Conservation (phyloP, 768 basidiomycete species). For the Candolleomyces efflorescens region DNA sequence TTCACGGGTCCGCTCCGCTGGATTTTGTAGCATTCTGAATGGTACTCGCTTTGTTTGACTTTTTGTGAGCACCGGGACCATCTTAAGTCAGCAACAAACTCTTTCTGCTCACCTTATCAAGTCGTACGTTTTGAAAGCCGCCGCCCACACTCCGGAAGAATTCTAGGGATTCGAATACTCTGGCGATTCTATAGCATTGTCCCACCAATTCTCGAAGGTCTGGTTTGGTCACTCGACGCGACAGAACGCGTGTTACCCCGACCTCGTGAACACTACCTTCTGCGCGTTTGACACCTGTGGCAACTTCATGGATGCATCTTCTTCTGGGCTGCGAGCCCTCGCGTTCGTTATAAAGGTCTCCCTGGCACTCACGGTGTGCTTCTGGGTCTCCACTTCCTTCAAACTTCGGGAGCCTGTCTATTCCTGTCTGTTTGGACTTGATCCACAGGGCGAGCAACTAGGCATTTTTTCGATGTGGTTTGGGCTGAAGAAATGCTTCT, state of each 20-base stretch:
- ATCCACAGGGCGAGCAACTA: background rate
- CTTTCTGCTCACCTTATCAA: too few relatives aligned
- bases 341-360: background rate
- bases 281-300: background rate
- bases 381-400: background rate
- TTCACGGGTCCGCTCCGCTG: background rate
- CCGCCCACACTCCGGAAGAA: background rate
- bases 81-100: too few relatives aligned
- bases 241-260: background rate
- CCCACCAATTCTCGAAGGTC: background rate
- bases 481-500: conserved; percentile 11
- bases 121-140: too few relatives aligned
- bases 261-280: background rate
- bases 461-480: background rate
- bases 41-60: too few relatives aligned
- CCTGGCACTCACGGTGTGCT: background rate
- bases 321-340: background rate
- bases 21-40: too few relatives aligned
- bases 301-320: background rate
- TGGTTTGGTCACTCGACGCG: background rate
- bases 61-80: too few relatives aligned
- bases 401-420: background rate
- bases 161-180: background rate
- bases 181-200: background rate
- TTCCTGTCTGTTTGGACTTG: background rate